Evolutionary conservation across 1,284 basidiomycete species (phyloP).

Genomic region (Trichosporon coremiiforme): DNA sequence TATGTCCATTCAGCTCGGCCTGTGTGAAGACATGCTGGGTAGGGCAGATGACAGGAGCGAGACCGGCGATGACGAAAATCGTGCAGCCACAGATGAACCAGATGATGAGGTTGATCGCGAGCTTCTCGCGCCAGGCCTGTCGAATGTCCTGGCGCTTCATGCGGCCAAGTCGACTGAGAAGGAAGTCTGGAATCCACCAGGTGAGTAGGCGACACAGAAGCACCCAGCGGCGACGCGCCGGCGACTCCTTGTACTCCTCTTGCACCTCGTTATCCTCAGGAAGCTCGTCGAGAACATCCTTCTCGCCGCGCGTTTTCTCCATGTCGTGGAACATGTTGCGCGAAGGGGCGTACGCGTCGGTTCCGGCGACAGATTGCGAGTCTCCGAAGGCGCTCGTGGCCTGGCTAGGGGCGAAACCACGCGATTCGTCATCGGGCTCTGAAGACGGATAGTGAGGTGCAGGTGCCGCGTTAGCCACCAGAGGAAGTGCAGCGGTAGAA

Average conservation of each 20-base stretch:
- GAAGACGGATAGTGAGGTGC: conserved; percentile 62
- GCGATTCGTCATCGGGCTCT: conserved; percentile 70
- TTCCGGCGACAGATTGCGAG: conserved; percentile 74
- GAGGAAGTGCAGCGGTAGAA: conserved; percentile 60
- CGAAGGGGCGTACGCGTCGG: conserved; percentile 88
- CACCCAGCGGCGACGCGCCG: conserved; percentile 83
- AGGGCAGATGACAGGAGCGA: conserved; percentile 89
- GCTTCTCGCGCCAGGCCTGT: conserved; percentile 97
- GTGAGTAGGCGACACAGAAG: conserved; percentile 85
- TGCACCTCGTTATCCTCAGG: conserved; percentile 80
- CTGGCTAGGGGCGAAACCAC: conserved; percentile 64
- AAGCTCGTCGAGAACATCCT: conserved; percentile 76
- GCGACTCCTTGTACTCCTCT: conserved; percentile 79
- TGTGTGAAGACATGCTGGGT: conserved; percentile 86
- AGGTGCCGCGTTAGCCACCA: conserved; percentile 76
- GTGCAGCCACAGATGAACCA: conserved; percentile 89
- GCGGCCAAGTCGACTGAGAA: conserved; percentile 72
- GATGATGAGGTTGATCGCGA: conserved; percentile 93
- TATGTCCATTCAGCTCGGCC: conserved; percentile 74
- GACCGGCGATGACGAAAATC: conserved; percentile 88
- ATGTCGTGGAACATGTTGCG: conserved; percentile 89
- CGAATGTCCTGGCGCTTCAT: conserved; percentile 94
- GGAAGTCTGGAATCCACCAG: conserved; percentile 79
- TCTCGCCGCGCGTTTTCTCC: conserved; percentile 69
- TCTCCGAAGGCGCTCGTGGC: conserved; percentile 71